Evolutionary conservation across 2,329 filamentous ascomycete species (phyloP).

Genomic region (Calonectria hongkongensis): DNA sequence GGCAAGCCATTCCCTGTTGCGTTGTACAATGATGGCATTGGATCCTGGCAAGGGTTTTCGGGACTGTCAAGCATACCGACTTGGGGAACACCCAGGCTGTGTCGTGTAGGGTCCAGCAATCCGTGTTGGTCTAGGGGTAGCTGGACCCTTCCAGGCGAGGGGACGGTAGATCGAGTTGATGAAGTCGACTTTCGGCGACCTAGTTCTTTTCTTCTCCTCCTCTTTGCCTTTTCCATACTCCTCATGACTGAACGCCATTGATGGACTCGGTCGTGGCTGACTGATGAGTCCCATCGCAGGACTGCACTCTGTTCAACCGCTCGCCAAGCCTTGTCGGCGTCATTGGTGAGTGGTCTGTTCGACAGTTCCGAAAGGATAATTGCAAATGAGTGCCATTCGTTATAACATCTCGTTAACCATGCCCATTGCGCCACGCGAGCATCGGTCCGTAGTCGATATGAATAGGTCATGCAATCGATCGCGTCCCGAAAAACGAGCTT

Average conservation of each 20-base stretch:
- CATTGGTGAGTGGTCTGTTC: slow-evolving; percentile 22
- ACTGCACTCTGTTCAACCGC: slow-evolving; percentile 37
- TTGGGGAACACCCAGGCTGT: slow-evolving; percentile 1
- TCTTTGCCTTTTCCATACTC: slow-evolving; percentile 34
- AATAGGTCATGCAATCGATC: slow-evolving; percentile 36
- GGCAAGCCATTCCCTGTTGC: neutral
- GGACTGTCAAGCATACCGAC: neutral
- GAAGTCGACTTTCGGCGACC: slow-evolving; percentile 29
- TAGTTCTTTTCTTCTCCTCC: slow-evolving; percentile 31
- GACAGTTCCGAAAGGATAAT: slow-evolving; percentile 31
- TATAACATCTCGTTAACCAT: slow-evolving; percentile 32
- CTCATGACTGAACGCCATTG: slow-evolving; percentile 38
- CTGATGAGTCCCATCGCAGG: slow-evolving; percentile 32
- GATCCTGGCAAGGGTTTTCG: neutral
- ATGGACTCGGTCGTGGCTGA: slow-evolving; percentile 25
- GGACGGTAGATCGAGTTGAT: neutral
- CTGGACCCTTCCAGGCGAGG: neutral
- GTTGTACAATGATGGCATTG: slow-evolving; percentile 21
- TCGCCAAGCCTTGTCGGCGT: slow-evolving; percentile 37
- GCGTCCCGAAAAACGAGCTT: slow-evolving; percentile 32
- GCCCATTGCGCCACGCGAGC: slow-evolving; percentile 28
- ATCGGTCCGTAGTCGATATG: slow-evolving; percentile 27
- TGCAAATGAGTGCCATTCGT: slow-evolving; percentile 37
- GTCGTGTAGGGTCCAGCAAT: neutral
- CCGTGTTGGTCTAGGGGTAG: neutral